Evolutionary conservation across 2,329 filamentous ascomycete species (phyloP).

Genomic region (Fusarium tricinctum): DNA sequence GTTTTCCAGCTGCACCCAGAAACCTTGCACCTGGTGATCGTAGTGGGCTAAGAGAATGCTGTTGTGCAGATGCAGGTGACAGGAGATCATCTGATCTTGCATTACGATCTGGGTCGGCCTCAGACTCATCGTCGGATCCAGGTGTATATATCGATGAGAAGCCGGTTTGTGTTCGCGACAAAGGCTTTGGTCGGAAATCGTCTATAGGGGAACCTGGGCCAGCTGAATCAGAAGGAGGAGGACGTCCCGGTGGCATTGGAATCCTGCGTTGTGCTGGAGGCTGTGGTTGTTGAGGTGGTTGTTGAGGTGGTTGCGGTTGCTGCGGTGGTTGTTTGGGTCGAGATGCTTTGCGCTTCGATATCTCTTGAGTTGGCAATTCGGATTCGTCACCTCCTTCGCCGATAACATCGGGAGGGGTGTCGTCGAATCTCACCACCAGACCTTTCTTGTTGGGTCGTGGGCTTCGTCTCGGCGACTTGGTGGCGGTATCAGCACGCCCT

Average conservation of each 20-base stretch:
- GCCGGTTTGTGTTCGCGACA: slow-evolving; percentile 54
- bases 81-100: slow-evolving; percentile 38
- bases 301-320: neutral
- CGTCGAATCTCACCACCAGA: slow-evolving; percentile 80
- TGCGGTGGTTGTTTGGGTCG: slow-evolving; percentile 46
- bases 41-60: slow-evolving; percentile 51
- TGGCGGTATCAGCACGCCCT: slow-evolving; percentile 59
- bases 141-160: slow-evolving; percentile 49
- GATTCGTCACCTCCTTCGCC: slow-evolving; percentile 93
- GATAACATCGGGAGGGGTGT: slow-evolving; percentile 82
- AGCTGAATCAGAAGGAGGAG: slow-evolving; percentile 31
- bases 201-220: slow-evolving; percentile 49
- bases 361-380: slow-evolving; percentile 77
- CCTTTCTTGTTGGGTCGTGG: slow-evolving; percentile 72
- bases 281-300: slow-evolving; percentile 38
- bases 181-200: slow-evolving; percentile 66
- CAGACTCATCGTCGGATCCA: slow-evolving; percentile 39
- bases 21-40: slow-evolving; percentile 56
- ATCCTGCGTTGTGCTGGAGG: slow-evolving; percentile 48
- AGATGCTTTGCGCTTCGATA: slow-evolving; percentile 70
- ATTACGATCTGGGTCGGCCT: slow-evolving; percentile 27
- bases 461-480: slow-evolving; percentile 61
- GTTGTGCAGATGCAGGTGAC: slow-evolving; percentile 33
- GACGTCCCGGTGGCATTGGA: slow-evolving; percentile 26
- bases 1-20: slow-evolving; percentile 57